A percentile compares a stretch with the other conserved stretches of the same genome.
phyloP scores from a whole-genome alignment of 805 yeast species.

The Dipodascopsis uninucleata region DNA sequence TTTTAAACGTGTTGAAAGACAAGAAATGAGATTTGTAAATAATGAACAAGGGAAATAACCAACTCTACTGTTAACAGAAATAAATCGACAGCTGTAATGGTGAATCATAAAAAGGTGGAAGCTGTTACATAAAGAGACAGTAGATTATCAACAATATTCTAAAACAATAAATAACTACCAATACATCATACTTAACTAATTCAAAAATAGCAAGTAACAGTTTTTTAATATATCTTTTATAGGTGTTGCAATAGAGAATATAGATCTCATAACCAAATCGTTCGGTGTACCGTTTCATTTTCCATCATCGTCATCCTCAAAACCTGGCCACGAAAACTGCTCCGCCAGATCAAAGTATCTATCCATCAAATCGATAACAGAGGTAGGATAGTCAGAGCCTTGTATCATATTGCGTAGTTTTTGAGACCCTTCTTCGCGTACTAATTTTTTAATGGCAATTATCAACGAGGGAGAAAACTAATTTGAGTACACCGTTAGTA shows the following conservation, averaged over 20 bases:
- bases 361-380: slow-evolving; percentile 55
- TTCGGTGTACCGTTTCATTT: background rate
- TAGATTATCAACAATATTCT: too few relatives aligned
- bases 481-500: slow-evolving; percentile 2
- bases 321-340: slow-evolving; percentile 44
- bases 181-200: too few relatives aligned
- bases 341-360: slow-evolving; percentile 50
- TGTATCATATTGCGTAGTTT: slow-evolving; percentile 51
- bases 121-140: too few relatives aligned
- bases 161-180: too few relatives aligned
- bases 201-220: too few relatives aligned
- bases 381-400: slow-evolving; percentile 61
- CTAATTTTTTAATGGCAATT: slow-evolving; percentile 16
- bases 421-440: slow-evolving; percentile 27
- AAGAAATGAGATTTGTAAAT: too few relatives aligned
- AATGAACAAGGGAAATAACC: too few relatives aligned
- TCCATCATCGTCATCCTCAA: slow-evolving; percentile 34
- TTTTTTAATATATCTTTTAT: background rate
- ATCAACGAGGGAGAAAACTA: slow-evolving; percentile 26
- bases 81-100: too few relatives aligned
- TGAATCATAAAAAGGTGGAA: too few relatives aligned
- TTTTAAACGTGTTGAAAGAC: too few relatives aligned
- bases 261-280: background rate
- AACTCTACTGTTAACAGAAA: too few relatives aligned
- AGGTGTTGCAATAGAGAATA: background rate